Percentiles rank a stretch among this genome's conserved stretches.
Conservation (phyloP, 2,329 filamentous ascomycete genomes). For the Botrytis cinerea region DNA sequence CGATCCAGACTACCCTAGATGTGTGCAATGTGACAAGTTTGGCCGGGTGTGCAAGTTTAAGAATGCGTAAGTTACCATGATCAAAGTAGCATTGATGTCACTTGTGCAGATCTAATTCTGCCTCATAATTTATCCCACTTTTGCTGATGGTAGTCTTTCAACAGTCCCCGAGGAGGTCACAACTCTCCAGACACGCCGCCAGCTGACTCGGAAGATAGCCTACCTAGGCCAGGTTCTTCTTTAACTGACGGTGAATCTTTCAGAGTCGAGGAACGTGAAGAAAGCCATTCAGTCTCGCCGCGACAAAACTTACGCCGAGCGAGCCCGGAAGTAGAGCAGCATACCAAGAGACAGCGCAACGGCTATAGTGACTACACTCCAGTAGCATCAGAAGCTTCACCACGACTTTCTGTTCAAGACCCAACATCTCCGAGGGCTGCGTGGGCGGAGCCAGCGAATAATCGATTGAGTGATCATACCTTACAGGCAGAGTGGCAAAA, state of each 20-base stretch:
- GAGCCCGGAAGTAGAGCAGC: constrained; percentile 38
- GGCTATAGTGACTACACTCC: constrained; percentile 40
- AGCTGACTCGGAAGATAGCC: constrained; percentile 39
- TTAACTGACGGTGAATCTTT: constrained; percentile 38
- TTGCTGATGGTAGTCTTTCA: constrained; percentile 43
- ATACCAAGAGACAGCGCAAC: constrained; percentile 40
- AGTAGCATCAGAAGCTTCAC: constrained; percentile 39
- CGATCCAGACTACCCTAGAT: constrained; percentile 83
- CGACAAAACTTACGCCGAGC: constrained; percentile 33
- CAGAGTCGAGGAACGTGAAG: constrained; percentile 36
- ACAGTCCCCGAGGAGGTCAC: constrained; percentile 42
- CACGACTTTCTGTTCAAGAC: constrained; percentile 33
- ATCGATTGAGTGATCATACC: constrained; percentile 28
- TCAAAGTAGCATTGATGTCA: not conserved
- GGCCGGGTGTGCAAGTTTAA: constrained; percentile 82
- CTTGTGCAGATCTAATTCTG: not conserved
- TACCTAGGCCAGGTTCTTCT: constrained; percentile 38
- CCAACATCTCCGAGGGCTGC: constrained; percentile 31
- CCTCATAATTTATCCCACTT: not conserved
- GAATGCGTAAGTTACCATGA: constrained; percentile 67
- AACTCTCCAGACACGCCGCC: constrained; percentile 42
- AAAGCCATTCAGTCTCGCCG: constrained; percentile 37
- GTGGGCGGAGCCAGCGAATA: constrained; percentile 31
- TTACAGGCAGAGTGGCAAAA: constrained; percentile 36
- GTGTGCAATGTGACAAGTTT: constrained; percentile 90